Conservation (phyloP, 2,329 filamentous ascomycete species). For the Lecanoromycetidae sp. region DNA sequence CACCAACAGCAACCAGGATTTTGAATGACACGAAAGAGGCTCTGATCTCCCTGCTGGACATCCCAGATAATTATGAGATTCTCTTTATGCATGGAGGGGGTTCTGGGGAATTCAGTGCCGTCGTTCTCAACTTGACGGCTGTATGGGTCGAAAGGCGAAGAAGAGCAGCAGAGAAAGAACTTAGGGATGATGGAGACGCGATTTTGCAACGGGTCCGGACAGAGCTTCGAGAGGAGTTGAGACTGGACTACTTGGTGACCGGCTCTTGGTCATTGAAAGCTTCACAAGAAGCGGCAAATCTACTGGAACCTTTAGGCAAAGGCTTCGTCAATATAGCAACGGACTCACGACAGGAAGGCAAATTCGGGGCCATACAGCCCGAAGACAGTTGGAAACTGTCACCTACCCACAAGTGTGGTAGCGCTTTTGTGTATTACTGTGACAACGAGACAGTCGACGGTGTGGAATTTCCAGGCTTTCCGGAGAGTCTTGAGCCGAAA, state of each 20-base stretch:
- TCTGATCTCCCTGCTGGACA: conserved; percentile 61
- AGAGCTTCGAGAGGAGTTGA: conserved; percentile 57
- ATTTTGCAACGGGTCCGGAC: conserved; percentile 50
- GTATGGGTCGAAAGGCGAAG: conserved; percentile 67
- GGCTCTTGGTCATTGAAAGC: conserved; percentile 88
- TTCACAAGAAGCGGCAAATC: conserved; percentile 63
- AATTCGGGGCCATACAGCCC: conserved; percentile 73
- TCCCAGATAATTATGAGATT: conserved; percentile 77
- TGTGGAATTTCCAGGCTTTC: conserved; percentile 72
- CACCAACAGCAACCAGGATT: conserved; percentile 62
- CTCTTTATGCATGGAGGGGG: conserved; percentile 82
- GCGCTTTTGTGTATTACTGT: conserved; percentile 73
- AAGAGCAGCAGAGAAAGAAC: conserved; percentile 42
- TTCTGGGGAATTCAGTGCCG: conserved; percentile 71
- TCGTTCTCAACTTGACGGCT: conserved; percentile 70
- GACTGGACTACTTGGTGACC: conserved; percentile 81
- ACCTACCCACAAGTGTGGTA: conserved; percentile 43
- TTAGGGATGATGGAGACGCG: conserved; percentile 39
- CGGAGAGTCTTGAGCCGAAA: conserved; percentile 48
- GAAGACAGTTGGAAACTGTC: conserved; percentile 65
- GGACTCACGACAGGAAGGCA: conserved; percentile 60
- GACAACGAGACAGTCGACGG: conserved; percentile 89
- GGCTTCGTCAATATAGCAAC: conserved; percentile 64
- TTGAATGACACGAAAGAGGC: conserved; percentile 66
- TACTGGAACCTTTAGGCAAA: conserved; percentile 54